Evolutionary conservation across 2,329 filamentous ascomycete genomes (phyloP).

Genomic region (Stemphylium lycopersici): DNA sequence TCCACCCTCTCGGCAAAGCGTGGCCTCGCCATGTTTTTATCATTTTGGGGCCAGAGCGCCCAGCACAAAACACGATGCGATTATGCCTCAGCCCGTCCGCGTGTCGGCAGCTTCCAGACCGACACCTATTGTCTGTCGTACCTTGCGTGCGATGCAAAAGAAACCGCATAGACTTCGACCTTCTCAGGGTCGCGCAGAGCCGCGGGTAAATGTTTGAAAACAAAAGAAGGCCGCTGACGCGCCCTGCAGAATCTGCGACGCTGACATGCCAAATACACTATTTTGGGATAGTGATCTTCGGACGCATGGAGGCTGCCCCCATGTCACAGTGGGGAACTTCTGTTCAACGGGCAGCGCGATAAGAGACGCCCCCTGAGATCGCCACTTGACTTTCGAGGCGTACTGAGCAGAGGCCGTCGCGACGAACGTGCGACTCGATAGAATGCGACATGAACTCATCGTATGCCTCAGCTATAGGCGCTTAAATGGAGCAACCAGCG

Average conservation of each 20-base stretch:
- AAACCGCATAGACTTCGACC: conserved; percentile 1
- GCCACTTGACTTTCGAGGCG: conserved; percentile 10
- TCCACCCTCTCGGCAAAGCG: conserved; percentile 17
- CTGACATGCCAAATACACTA: conserved; percentile 19
- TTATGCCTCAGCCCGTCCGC: no score
- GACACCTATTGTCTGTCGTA: no score
- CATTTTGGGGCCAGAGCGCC: conserved; percentile 19
- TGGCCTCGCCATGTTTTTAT: conserved; percentile 19
- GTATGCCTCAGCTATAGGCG: conserved; percentile 17
- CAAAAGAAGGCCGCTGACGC: conserved; percentile 14
- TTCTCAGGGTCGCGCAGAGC: conserved; percentile 8
- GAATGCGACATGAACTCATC: conserved; percentile 9
- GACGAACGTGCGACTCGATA: conserved; percentile 4
- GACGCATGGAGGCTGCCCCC: conserved; percentile 11
- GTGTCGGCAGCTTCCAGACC: not conserved
- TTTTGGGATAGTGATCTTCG: conserved; percentile 22
- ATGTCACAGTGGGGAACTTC: conserved; percentile 13
- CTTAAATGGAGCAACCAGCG: conserved; percentile 29
- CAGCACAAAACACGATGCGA: conserved; percentile 1
- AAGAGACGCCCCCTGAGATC: conserved; percentile 22
- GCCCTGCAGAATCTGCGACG: conserved; percentile 29
- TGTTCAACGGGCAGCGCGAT: conserved; percentile 21
- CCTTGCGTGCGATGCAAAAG: no score
- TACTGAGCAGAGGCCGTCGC: conserved; percentile 10
- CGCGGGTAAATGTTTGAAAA: conserved; percentile 14